These are phyloP conservation scores for Macrocybe sp. DNA, from an alignment of 1,284 basidiomycete genomes.

Conservation along the genomic window DNA sequence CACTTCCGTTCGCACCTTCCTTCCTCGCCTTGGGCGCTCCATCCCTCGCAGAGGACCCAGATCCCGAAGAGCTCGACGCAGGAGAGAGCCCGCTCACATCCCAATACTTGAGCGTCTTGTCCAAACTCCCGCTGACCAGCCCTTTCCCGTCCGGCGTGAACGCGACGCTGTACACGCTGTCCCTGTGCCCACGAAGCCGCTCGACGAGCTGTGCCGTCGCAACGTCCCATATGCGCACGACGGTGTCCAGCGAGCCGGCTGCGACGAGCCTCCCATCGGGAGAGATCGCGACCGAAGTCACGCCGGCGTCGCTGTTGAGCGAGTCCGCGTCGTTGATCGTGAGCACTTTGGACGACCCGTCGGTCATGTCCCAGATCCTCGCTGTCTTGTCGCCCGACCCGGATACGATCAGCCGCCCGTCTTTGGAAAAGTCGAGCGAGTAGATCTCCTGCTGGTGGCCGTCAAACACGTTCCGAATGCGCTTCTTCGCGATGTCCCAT, in stretches of 20 bases:
- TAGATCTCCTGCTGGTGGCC: slow-evolving; percentile 92
- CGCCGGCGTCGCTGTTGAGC: slow-evolving; percentile 61
- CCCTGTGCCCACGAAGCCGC: slow-evolving; percentile 74
- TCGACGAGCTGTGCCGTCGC: slow-evolving; percentile 68
- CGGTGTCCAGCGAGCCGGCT: slow-evolving; percentile 79
- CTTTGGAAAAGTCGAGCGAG: slow-evolving; percentile 81
- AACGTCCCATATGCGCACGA: slow-evolving; percentile 87
- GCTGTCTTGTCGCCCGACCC: slow-evolving; percentile 89
- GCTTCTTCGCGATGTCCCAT: slow-evolving; percentile 80
- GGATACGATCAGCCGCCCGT: slow-evolving; percentile 82
- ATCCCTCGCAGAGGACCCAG: slow-evolving; percentile 12
- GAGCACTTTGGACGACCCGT: slow-evolving; percentile 52
- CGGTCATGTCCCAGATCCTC: slow-evolving; percentile 83
- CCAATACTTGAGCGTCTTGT: slow-evolving; percentile 88
- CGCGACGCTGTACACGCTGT: slow-evolving; percentile 84
- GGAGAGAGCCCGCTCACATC: slow-evolving; percentile 53
- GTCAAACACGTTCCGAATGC: slow-evolving; percentile 69
- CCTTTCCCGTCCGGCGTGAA: slow-evolving; percentile 83
- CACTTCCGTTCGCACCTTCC: slow-evolving; percentile 31
- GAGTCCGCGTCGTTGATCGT: slow-evolving; percentile 56
- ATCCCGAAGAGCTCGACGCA: not conserved
- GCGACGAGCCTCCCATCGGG: slow-evolving; percentile 80
- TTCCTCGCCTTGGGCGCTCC: slow-evolving; percentile 33
- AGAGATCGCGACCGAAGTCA: slow-evolving; percentile 78
- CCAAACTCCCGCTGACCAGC: slow-evolving; percentile 79